Evolutionary conservation across 441 rosid genomes (phyloP).

Genomic region (Brassica balearica): DNA sequence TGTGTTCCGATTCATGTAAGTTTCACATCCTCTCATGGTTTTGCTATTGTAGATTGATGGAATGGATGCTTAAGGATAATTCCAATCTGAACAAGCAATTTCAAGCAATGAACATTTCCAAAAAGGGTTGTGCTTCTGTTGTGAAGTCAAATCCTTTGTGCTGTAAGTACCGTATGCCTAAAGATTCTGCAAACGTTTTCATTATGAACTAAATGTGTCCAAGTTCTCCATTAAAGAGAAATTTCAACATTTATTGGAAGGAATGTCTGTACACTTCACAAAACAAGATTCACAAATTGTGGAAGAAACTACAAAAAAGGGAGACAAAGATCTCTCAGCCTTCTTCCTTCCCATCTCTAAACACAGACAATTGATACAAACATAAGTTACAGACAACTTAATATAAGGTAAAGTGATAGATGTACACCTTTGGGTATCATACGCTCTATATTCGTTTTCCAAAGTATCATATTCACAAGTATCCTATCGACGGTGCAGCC

Average conservation of each 20-base stretch:
- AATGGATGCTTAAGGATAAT: not conserved
- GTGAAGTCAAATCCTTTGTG: too few species aligned
- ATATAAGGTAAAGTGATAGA: conserved; percentile 14
- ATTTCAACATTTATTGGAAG: conserved; percentile 12
- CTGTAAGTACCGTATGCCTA: too few species aligned
- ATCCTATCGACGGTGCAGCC: conserved; percentile 46
- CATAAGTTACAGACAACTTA: conserved; percentile 18
- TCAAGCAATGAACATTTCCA: too few species aligned
- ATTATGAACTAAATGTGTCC: too few species aligned
- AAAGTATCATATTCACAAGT: conserved; percentile 26
- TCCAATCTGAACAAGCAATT: too few species aligned
- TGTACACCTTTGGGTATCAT: conserved; percentile 21
- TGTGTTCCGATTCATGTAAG: not conserved
- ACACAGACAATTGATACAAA: conserved; percentile 18
- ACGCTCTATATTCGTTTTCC: not conserved
- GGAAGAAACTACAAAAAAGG: conserved; percentile 20
- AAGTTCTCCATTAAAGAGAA: not conserved
- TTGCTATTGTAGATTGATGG: not conserved
- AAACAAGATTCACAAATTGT: conserved; percentile 18
- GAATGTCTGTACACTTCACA: conserved; percentile 30
- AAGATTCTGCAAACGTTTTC: too few species aligned
- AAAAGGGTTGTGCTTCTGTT: too few species aligned
- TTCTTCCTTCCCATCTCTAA: conserved; percentile 22
- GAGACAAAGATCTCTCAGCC: conserved; percentile 24
- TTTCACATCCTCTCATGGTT: not conserved